These are phyloP conservation scores for Fusarium multiceps DNA, from an alignment of 2,329 filamentous ascomycete species.

Conservation along the genomic window DNA sequence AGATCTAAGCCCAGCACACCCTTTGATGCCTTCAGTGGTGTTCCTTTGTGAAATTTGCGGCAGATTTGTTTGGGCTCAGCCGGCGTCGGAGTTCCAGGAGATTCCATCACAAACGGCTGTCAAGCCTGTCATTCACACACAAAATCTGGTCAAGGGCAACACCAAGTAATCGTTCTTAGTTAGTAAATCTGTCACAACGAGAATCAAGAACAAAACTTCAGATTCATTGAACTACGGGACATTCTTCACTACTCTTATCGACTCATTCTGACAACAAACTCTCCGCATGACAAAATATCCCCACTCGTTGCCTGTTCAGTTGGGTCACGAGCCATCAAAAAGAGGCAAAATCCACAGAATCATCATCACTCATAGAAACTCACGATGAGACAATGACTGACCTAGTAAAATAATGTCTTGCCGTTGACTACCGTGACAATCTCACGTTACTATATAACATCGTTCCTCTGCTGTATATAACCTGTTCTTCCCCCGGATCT, in stretches of 20 bases:
- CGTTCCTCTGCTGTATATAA: constrained; percentile 18
- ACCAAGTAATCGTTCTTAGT: neutral
- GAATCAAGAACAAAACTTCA: neutral
- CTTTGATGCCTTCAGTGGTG: neutral
- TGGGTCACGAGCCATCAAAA: constrained; percentile 1
- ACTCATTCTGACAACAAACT: neutral
- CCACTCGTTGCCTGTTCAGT: neutral
- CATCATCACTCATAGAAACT: constrained; percentile 15
- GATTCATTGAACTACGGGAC: neutral
- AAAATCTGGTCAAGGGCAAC: neutral
- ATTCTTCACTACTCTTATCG: neutral
- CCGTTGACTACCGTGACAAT: constrained; percentile 29
- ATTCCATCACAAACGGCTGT: constrained; percentile 19
- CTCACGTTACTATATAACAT: constrained; percentile 35
- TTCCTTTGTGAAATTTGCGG: constrained; percentile 23
- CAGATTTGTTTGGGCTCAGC: constrained; percentile 28
- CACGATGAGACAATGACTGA: constrained; percentile 31
- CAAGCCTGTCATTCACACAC: constrained; percentile 6
- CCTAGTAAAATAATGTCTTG: constrained; percentile 25
- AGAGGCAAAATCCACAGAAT: constrained; percentile 5
- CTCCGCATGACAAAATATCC: neutral
- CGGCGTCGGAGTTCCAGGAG: constrained; percentile 26
- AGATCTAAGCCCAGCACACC: constrained; percentile 8
- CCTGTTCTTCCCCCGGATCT: constrained; percentile 3
- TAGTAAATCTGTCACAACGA: neutral